A percentile compares a stretch with the other conserved stretches of the same genome.
phyloP scores from a whole-genome alignment of 331 rosid species.

The Phaseolus coccineus region DNA sequence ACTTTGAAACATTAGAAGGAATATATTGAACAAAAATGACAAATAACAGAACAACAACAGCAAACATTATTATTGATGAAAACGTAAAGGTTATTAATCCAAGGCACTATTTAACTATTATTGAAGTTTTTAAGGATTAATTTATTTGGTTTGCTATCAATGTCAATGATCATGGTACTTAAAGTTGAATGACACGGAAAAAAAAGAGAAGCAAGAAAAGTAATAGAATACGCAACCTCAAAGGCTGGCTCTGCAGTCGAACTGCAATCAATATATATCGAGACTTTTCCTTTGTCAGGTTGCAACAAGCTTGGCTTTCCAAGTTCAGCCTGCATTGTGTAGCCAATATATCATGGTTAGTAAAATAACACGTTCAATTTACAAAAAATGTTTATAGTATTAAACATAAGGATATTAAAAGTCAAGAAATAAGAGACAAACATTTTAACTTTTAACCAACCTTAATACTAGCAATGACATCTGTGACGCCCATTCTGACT shows the following conservation, averaged over 20 bases:
- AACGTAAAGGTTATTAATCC: slow-evolving; percentile 5
- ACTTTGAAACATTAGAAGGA: slow-evolving; percentile 10
- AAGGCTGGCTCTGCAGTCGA: slow-evolving; percentile 84
- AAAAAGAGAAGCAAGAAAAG: slow-evolving; percentile 11
- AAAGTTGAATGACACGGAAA: slow-evolving; percentile 7
- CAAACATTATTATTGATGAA: neutral
- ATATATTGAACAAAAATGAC: no score
- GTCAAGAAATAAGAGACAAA: slow-evolving; percentile 23
- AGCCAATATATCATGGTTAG: slow-evolving; percentile 35
- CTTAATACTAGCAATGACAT: slow-evolving; percentile 89
- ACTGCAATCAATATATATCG: slow-evolving; percentile 82
- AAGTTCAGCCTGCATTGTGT: slow-evolving; percentile 82
- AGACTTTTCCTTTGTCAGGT: slow-evolving; percentile 81
- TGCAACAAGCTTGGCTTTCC: slow-evolving; percentile 76
- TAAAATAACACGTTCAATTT: slow-evolving; percentile 26
- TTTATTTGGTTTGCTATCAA: slow-evolving; percentile 12
- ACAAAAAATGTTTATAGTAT: neutral
- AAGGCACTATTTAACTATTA: neutral
- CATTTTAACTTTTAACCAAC: slow-evolving; percentile 50
- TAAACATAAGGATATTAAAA: slow-evolving; percentile 30
- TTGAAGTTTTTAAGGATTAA: neutral
- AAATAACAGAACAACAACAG: slow-evolving; percentile 8
- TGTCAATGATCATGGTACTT: neutral
- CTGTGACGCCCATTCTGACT: slow-evolving; percentile 81
- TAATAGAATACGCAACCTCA: slow-evolving; percentile 66